Base-by-base conservation (phyloP, 352 stramenopile species). In the Phytophthora pseudosyringae region DNA sequence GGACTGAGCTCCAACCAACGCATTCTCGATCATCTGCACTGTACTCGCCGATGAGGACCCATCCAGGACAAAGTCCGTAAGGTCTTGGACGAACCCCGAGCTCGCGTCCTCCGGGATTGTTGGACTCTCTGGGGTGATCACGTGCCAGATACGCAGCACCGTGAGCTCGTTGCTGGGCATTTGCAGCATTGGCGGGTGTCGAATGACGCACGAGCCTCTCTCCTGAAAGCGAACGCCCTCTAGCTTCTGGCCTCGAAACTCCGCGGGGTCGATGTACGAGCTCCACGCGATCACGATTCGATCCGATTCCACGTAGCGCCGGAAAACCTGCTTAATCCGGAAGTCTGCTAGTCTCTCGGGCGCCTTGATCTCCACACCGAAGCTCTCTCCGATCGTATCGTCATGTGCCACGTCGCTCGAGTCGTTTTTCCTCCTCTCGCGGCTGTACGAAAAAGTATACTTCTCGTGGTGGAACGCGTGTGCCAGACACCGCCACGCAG, bases 321-420 rank as follows among this genome's bases (percentile, higher is more conserved):
- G 75, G 39, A 89, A 73, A 21, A 91, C 67, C 53, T 89, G 80
- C 33, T 86, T 78, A 50, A 89, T 76, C 1, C 62, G 59, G 64
- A 88, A 89, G 28, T 86, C 64, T 21, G 75, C 75, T 5, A 53
- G 75, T 12, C 56, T 79, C 31, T 76, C 59, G 13, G 83, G 78
- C 3, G 70, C 70, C 31, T 79, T 61, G 33, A 88, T 65, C 69
- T 84, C 75, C 2, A 91, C 61, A 28, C 75, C 72, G 68, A 88
- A 84, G 64, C 76, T 81, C 52, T 91, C 82, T 13, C 78, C 46
- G n/a, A 91, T 78, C 7, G 75, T 88, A 29, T 88, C 76, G 45
- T 86, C 75, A 4, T 50, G 45, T 1, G 55, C 21, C 5, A 60
- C 35, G 15, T 59, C 35, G 11, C 16, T 25, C 7, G 44, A 39